Evolutionary conservation across 768 basidiomycete species (phyloP).

Genomic region (Termitomyces sp.): DNA sequence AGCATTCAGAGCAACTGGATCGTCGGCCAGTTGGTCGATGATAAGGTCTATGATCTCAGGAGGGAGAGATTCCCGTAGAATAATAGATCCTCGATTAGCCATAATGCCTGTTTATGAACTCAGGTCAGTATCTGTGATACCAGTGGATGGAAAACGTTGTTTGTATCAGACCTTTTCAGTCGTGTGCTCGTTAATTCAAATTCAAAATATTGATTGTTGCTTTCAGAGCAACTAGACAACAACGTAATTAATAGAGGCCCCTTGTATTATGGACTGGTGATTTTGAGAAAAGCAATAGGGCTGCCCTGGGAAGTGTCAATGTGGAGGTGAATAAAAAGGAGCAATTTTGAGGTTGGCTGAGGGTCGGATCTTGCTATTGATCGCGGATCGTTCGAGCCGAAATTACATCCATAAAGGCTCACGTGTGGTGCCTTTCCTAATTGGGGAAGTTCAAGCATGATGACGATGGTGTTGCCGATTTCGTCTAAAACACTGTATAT

Average conservation of each 20-base stretch:
- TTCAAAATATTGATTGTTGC: neutral
- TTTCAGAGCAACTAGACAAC: neutral
- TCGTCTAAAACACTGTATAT: neutral
- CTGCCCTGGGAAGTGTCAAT: neutral
- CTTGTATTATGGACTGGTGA: neutral
- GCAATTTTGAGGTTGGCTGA: neutral
- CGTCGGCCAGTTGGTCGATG: slow-evolving; percentile 17
- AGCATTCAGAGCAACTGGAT: slow-evolving; percentile 4
- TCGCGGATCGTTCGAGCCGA: neutral
- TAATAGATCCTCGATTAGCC: neutral
- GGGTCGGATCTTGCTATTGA: neutral
- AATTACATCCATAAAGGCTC: neutral
- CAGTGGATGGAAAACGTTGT: neutral
- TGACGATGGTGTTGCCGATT: too few species aligned
- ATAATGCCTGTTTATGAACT: neutral
- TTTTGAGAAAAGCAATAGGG: neutral
- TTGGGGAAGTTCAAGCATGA: neutral
- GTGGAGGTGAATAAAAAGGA: neutral
- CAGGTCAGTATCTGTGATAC: neutral
- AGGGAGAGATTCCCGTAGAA: slow-evolving; percentile 2
- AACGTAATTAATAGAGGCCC: neutral
- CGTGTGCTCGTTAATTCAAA: neutral
- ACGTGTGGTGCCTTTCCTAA: neutral
- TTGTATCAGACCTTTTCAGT: neutral
- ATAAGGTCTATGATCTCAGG: slow-evolving; percentile 14